Percentiles rank a stretch among this genome's conserved stretches.
These are phyloP conservation scores for Saccharomycopsis synnaedendra DNA, from an alignment of 805 yeast genomes.

Conservation along the genomic window DNA sequence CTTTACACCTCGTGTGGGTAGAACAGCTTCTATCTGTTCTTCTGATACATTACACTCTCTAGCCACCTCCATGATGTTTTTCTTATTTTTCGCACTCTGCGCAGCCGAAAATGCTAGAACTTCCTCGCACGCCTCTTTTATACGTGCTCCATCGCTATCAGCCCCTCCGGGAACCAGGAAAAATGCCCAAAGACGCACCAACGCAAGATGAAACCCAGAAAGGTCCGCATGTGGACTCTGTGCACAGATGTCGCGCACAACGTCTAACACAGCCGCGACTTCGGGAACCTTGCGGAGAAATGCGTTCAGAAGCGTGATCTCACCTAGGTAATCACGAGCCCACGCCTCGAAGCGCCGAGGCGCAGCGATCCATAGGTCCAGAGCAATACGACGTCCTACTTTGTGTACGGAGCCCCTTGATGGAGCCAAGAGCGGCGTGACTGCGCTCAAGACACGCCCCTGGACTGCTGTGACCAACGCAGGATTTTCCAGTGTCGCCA, in stretches of 20 bases:
- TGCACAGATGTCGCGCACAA: slow-evolving; percentile 21
- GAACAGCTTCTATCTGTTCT: no score
- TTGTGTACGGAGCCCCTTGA: no score
- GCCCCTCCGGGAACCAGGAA: no score
- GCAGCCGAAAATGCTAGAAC: no score
- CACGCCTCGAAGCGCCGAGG: slow-evolving; percentile 24
- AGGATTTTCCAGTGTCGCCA: not conserved
- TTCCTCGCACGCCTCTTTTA: no score
- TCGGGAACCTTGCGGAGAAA: slow-evolving; percentile 18
- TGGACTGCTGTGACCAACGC: not conserved
- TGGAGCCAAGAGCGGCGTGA: not conserved
- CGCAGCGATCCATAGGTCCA: slow-evolving; percentile 28
- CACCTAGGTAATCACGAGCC: slow-evolving; percentile 22
- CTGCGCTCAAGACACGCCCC: not conserved
- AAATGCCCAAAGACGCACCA: no score
- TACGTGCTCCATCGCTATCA: no score
- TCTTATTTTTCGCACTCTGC: no score
- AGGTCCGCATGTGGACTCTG: slow-evolving; percentile 20
- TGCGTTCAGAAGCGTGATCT: slow-evolving; percentile 19
- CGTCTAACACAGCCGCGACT: slow-evolving; percentile 19
- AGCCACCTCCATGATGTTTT: no score
- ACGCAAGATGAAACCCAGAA: no score
- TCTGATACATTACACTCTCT: no score
- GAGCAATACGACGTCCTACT: slow-evolving; percentile 12
- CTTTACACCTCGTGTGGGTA: no score